Conservation (phyloP, 352 stramenopile species). For the Pythium periplocum region DNA sequence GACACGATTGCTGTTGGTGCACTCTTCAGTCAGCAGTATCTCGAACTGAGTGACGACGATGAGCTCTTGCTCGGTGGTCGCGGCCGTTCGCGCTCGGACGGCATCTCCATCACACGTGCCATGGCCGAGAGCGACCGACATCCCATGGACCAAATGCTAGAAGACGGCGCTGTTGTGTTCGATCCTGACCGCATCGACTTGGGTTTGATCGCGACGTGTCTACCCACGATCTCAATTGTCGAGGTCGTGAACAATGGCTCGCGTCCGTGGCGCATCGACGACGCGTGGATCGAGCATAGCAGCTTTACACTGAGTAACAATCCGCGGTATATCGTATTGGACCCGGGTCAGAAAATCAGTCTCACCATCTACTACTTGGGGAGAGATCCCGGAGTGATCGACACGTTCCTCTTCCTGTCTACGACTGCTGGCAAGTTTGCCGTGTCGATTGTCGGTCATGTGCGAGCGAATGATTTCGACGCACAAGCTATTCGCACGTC, state of each 20-base stretch:
- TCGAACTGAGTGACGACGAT: not conserved
- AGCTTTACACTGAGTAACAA: conserved; percentile 34
- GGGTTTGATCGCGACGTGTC: conserved; percentile 31
- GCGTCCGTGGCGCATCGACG: conserved; percentile 25
- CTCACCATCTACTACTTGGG: conserved; percentile 37
- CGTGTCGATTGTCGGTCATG: conserved; percentile 27
- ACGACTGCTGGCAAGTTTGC: conserved; percentile 46
- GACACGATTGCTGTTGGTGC: conserved; percentile 1
- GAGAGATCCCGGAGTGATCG: conserved; percentile 6
- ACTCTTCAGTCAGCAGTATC: conserved; percentile 3
- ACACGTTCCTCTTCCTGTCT: conserved; percentile 30
- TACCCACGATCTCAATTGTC: conserved; percentile 24
- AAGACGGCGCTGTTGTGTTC: conserved; percentile 35
- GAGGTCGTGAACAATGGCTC: conserved; percentile 30
- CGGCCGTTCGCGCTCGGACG: conserved; percentile 17
- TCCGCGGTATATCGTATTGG: conserved; percentile 27
- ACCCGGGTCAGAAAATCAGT: conserved; percentile 25
- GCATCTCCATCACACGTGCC: conserved; percentile 34
- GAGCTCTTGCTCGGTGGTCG: conserved; percentile 8
- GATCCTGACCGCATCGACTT: conserved; percentile 26
- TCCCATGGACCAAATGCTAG: not conserved
- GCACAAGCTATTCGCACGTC: conserved; percentile 22
- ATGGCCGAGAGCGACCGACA: not conserved
- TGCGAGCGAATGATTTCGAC: conserved; percentile 25
- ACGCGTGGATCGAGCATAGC: conserved; percentile 36